These are phyloP conservation scores for Yamadazyma jaroonii DNA, from an alignment of 1,139 yeast genomes.

Conservation along the genomic window DNA sequence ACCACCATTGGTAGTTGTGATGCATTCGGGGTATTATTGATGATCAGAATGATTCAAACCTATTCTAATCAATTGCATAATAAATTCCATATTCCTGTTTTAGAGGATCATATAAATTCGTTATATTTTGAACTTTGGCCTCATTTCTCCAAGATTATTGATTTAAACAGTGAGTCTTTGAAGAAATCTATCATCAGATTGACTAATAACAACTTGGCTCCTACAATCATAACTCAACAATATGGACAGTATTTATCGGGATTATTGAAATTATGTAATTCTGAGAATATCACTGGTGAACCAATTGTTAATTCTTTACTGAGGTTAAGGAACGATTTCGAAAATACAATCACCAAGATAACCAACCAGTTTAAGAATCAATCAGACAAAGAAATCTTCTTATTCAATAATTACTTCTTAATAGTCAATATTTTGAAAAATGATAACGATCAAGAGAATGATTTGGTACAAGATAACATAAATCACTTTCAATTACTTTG, in stretches of 20 bases:
- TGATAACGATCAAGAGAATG: slow-evolving; percentile 44
- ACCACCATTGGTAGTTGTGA: slow-evolving; percentile 51
- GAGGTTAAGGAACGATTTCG: slow-evolving; percentile 76
- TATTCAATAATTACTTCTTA: slow-evolving; percentile 71
- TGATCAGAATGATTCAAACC: slow-evolving; percentile 68
- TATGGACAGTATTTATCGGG: slow-evolving; percentile 77
- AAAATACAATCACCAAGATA: slow-evolving; percentile 69
- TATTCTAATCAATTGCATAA: slow-evolving; percentile 62
- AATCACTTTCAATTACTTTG: slow-evolving; percentile 61
- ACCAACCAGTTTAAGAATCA: slow-evolving; percentile 41
- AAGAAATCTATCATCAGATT: slow-evolving; percentile 28
- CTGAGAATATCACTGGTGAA: slow-evolving; percentile 44
- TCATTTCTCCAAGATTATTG: slow-evolving; percentile 71
- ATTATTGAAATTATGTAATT: slow-evolving; percentile 54
- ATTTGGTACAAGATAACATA: slow-evolving; percentile 54
- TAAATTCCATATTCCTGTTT: slow-evolving; percentile 64
- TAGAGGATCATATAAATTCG: slow-evolving; percentile 71
- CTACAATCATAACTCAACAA: slow-evolving; percentile 65
- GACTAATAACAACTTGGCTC: slow-evolving; percentile 45
- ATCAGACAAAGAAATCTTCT: slow-evolving; percentile 62
- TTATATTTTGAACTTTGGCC: slow-evolving; percentile 80
- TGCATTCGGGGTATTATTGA: slow-evolving; percentile 73
- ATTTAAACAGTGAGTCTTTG: slow-evolving; percentile 71
- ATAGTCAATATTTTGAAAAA: slow-evolving; percentile 47
- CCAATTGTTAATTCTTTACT: slow-evolving; percentile 70